Percentiles rank a stretch among this genome's conserved stretches.
phyloP scores from a whole-genome alignment of 176 grass and related monocot species.

The Luzula sylvatica region DNA sequence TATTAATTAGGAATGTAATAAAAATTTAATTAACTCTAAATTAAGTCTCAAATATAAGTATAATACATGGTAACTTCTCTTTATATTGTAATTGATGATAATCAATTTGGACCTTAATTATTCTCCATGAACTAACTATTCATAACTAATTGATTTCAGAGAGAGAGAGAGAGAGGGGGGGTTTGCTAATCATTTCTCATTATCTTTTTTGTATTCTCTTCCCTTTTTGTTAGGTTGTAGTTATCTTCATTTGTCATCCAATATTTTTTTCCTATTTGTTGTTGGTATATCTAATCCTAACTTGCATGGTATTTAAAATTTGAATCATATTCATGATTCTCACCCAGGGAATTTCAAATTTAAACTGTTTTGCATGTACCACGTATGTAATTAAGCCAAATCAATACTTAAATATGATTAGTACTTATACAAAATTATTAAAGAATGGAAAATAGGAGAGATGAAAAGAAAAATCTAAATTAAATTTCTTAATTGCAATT shows the following conservation, averaged over 20 bases:
- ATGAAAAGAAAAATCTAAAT: too few relatives aligned
- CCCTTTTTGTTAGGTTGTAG: neutral
- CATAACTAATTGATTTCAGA: neutral
- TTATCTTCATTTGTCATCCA: neutral
- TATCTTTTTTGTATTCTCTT: neutral
- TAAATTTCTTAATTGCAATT: too few relatives aligned
- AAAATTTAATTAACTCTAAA: conserved; percentile 9
- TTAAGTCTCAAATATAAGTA: conserved; percentile 15
- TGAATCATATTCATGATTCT: neutral
- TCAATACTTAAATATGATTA: too few relatives aligned
- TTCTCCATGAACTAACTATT: too few relatives aligned
- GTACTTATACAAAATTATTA: too few relatives aligned
- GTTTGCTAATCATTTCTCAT: neutral
- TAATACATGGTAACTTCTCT: neutral
- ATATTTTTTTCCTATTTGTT: neutral
- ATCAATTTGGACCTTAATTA: too few relatives aligned
- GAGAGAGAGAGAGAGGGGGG: conserved; percentile 8
- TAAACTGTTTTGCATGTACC: too few relatives aligned
- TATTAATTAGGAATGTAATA: too few relatives aligned
- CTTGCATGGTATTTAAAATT: neutral
- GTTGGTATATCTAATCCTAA: neutral
- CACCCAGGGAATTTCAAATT: neutral
- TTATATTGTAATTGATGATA: too few relatives aligned
- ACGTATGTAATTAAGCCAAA: too few relatives aligned
- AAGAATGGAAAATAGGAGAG: too few relatives aligned